Evolutionary conservation across 441 rosid species (phyloP), one percentile per base, ranked within the genome.

Genomic region (California macrophylla): DNA sequence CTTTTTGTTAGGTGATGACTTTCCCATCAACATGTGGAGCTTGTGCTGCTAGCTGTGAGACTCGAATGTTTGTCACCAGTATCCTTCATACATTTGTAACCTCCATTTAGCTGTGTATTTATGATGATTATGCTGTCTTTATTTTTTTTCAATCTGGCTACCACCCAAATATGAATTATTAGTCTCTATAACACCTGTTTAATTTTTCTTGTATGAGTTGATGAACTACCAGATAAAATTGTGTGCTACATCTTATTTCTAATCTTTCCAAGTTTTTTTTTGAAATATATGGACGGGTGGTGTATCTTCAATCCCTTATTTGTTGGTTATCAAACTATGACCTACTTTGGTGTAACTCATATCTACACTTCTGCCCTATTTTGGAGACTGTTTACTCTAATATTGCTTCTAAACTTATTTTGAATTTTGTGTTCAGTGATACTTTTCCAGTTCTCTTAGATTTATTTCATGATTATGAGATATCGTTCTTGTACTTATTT

Each of bases 21-120:
- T 94, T 94, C 81, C 98, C 99, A 26, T 84, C 99, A n/a, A 94
- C 94, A 13, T 92, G 97, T 47, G 99, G 97, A 77, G 73, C 82
- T 56, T 94, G 99, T 84, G 72, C 77, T 6, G 65, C 73, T 16
- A 74, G 30, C 15, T 86, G 96, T 70, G 99, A 92, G 84, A 94
- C 98, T 73, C 88, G 97, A 71, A 92, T 94, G 99, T 94, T 83
- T 50, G 85, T 90, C 71, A 94, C 98, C 45, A 90, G 98, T 94
- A 90, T 94, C 98, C 99, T 89, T 84, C 18, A 23, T 54, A 2
- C 25, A 28, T 47, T 16, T 6, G 26, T 13, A 7, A 6, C 18
- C 32, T 25, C 20, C 66, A 30, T 62, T 62, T 30, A 26, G 16
- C 20, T 62, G 34, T 12, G 15, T 62, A 62, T 0, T 62, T 21